These are phyloP conservation scores for Phytophthora sp. DNA, from an alignment of 352 stramenopile genomes.

Conservation along the genomic window DNA sequence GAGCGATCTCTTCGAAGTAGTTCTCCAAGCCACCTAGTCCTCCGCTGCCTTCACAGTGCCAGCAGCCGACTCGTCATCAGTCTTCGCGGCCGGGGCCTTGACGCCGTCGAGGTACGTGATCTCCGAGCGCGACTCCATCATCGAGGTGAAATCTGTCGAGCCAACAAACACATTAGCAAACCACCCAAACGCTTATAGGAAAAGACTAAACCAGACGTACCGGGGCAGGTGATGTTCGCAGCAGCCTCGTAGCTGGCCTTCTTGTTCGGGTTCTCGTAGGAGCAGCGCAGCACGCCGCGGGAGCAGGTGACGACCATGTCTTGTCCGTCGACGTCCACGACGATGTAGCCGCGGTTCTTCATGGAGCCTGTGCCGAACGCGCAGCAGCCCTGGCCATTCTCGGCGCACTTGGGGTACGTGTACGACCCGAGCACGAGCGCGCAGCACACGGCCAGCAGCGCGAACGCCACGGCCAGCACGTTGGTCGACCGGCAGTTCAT, in stretches of 20 bases:
- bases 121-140: conserved; percentile 67
- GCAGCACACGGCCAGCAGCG: conserved; percentile 32
- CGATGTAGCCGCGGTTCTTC: conserved; percentile 65
- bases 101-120: conserved; percentile 57
- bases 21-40: conserved; percentile 1
- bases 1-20: conserved; percentile 11
- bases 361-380: conserved; percentile 58
- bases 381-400: conserved; percentile 56
- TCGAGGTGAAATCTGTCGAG: conserved; percentile 54
- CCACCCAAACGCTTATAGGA: neutral
- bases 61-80: conserved; percentile 12
- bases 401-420: conserved; percentile 65
- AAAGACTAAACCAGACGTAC: conserved; percentile 29
- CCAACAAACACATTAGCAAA: conserved; percentile 1
- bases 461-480: conserved; percentile 23
- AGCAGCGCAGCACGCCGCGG: conserved; percentile 57
- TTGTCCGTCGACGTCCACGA: conserved; percentile 47
- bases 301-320: conserved; percentile 74
- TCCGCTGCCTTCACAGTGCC: conserved; percentile 41
- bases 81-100: conserved; percentile 6
- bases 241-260: conserved; percentile 42
- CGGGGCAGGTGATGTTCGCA: conserved; percentile 52
- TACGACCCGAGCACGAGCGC: conserved; percentile 28
- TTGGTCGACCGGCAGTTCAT: conserved; percentile 32
- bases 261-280: conserved; percentile 62